A percentile compares a stretch with the other conserved stretches of the same genome.
Evolutionary conservation across 2,329 filamentous ascomycete species (phyloP).

Genomic region (Botryotinia convoluta): DNA sequence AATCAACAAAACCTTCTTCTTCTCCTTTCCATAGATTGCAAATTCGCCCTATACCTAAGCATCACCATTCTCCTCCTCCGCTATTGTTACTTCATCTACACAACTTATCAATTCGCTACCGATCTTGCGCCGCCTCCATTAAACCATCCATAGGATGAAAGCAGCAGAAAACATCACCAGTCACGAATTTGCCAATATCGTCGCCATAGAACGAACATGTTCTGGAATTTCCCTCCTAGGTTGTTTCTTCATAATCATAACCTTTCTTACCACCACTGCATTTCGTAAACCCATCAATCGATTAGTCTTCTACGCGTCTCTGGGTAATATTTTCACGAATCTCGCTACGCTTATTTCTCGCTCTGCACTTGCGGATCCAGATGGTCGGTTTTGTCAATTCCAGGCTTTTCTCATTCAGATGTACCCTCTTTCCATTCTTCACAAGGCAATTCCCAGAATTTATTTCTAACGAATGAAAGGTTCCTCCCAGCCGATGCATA

Average conservation of each 20-base stretch:
- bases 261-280: constrained; percentile 47
- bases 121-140: no score
- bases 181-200: not conserved
- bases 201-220: constrained; percentile 35
- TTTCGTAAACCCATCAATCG: constrained; percentile 59
- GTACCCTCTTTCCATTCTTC: constrained; percentile 44
- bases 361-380: constrained; percentile 26
- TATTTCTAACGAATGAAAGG: constrained; percentile 45
- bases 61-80: not conserved
- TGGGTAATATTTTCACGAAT: constrained; percentile 55
- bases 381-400: constrained; percentile 54
- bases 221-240: constrained; percentile 52
- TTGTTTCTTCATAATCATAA: constrained; percentile 51
- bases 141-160: not conserved
- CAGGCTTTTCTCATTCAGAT: constrained; percentile 81
- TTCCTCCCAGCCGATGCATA: constrained; percentile 74
- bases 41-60: not conserved
- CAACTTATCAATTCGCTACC: not conserved
- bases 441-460: constrained; percentile 7
- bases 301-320: constrained; percentile 56
- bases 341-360: constrained; percentile 50
- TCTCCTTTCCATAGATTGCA: not conserved
- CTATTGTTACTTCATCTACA: not conserved
- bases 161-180: not conserved
- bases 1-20: not conserved